Percentiles rank a stretch among this genome's conserved stretches.
Conservation (phyloP, 2,329 filamentous ascomycete genomes). For the Coniella vitis region DNA sequence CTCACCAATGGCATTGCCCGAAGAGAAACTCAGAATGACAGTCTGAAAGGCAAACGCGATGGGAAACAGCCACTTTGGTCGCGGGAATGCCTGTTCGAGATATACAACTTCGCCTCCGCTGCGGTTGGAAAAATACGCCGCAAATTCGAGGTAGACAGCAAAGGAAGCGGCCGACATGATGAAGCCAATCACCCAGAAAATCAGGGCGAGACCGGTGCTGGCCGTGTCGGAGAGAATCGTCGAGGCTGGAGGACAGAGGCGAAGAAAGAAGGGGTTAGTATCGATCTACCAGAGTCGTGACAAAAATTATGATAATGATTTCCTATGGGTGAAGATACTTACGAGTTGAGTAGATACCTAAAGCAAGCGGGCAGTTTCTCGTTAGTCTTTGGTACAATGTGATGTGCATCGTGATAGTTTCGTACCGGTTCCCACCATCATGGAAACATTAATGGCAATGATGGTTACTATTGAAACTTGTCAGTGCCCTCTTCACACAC, state of each 20-base stretch:
- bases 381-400: constrained; percentile 52
- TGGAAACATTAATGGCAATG: constrained; percentile 49
- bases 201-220: constrained; percentile 53
- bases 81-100: constrained; percentile 60
- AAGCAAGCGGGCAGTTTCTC: background rate
- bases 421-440: constrained; percentile 58
- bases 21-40: constrained; percentile 58
- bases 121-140: constrained; percentile 59
- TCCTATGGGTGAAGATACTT: background rate
- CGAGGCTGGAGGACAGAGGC: constrained; percentile 35
- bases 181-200: constrained; percentile 56
- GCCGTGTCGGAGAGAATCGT: constrained; percentile 53
- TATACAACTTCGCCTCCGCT: constrained; percentile 62
- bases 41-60: constrained; percentile 58
- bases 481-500: background rate
- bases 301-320: background rate
- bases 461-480: constrained; percentile 34
- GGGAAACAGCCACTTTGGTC: constrained; percentile 57
- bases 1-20: constrained; percentile 53
- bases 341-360: no score
- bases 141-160: constrained; percentile 55
- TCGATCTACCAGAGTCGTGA: no score
- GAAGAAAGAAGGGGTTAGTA: background rate
- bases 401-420: no score
- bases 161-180: constrained; percentile 50